Evolutionary conservation across 2,329 filamentous ascomycete species (phyloP).

Genomic region (Fusarium ambrosium): DNA sequence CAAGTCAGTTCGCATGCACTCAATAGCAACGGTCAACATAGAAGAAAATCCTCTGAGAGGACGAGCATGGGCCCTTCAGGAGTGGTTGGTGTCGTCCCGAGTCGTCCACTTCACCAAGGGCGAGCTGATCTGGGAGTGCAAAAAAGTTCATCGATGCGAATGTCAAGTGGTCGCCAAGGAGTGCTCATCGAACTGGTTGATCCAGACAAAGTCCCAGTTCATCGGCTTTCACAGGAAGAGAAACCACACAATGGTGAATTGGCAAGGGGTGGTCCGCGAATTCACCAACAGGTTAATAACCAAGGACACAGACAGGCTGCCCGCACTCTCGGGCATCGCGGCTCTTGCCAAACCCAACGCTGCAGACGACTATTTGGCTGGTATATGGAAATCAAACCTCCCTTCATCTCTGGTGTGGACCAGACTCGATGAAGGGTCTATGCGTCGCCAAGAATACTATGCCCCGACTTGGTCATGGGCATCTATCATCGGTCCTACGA

Average conservation of each 20-base stretch:
- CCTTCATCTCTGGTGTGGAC: not conserved
- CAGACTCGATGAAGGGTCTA: not conserved
- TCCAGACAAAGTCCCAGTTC: not conserved
- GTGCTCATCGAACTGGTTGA: too few species aligned
- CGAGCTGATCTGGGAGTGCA: not conserved
- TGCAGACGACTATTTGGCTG: not conserved
- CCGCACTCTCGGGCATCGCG: not conserved
- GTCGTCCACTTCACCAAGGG: not conserved
- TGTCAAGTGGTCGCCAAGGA: not conserved
- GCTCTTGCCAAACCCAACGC: not conserved
- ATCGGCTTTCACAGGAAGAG: not conserved
- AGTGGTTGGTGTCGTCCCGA: not conserved
- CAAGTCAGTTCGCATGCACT: not conserved
- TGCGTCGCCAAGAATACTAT: not conserved
- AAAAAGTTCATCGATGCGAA: not conserved
- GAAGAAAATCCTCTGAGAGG: not conserved
- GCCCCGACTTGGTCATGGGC: not conserved
- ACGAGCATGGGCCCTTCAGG: not conserved
- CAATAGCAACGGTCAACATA: not conserved
- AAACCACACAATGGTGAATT: not conserved
- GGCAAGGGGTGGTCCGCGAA: not conserved
- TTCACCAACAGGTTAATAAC: not conserved
- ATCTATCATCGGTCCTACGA: not conserved
- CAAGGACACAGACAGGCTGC: not conserved
- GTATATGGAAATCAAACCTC: not conserved